Base-by-base conservation (phyloP, 768 basidiomycete species). In the Hortiboletus campestris region DNA sequence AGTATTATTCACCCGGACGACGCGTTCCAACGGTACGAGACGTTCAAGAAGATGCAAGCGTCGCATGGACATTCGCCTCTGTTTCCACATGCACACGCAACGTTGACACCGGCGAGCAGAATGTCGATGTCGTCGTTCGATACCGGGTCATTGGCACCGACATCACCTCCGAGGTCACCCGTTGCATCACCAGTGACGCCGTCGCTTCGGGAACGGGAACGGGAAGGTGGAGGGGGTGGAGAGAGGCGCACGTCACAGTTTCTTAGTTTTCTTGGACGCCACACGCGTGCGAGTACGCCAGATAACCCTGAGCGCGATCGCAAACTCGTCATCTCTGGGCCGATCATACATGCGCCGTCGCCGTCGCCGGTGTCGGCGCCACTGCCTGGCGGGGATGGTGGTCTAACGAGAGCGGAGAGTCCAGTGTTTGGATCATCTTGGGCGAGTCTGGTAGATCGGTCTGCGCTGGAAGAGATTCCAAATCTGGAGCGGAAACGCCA, bases 381-480 rank as follows among this genome's bases (percentile, higher is more conserved):
- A 7, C 25, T 55, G 12, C 4, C 32, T 6, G 43, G 49, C 8
- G 58, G 53, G 14, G 61, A 53, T 2, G 29, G 34, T 8, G 58
- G 55, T 34, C 68, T 71, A 4, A 67, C 75, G 45, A 75, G 80
- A 36, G 72, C 81, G 42, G 76, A 71, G 1, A 85, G 82, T 66
- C 81, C 86, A 6, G 80, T 79, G 6, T 92, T 94, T 48, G 53
- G 53, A 14, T 55, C 94, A 83, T 94, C 93, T 0, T 98, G 96
- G 96, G 86, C 91, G 9, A 96, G 94, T 68, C 74, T 98, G 47
- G 87, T 98, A 0, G 91, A 97, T 63, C 85, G 85, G 59, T 82
- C 85, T 34, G 92, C 90, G 0, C 70, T 98, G 20, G 88, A 88
- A 31, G 91, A 84, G 7, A 86, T 98, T 42, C 89, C 91, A 1